phyloP scores from a whole-genome alignment of 2,329 filamentous ascomycete species.

The Trichoderma gracile region DNA sequence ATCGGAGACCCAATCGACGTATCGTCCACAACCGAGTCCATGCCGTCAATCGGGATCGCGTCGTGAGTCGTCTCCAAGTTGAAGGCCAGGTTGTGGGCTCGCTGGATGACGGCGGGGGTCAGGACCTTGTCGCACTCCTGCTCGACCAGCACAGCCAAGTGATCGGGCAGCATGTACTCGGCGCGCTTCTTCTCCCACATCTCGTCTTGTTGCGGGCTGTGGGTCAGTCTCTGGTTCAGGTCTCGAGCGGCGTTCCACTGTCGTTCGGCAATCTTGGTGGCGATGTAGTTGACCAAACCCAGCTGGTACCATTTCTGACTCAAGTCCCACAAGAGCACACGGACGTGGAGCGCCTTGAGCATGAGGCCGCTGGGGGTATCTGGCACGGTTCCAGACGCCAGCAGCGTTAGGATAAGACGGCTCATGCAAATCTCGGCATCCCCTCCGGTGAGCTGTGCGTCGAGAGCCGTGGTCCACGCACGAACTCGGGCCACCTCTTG shows the following conservation, averaged over 20 bases:
- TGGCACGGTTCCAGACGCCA: conserved; percentile 84
- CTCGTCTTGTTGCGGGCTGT: background rate
- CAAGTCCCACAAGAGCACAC: conserved; percentile 81
- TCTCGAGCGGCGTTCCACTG: conserved; percentile 81
- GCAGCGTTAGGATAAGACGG: conserved; percentile 78
- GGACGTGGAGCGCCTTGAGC: conserved; percentile 88
- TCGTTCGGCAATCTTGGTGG: conserved; percentile 69
- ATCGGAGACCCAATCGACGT: conserved; percentile 81
- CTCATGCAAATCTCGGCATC: conserved; percentile 88
- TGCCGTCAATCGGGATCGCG: conserved; percentile 64
- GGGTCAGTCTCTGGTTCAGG: conserved; percentile 47
- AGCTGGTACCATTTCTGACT: conserved; percentile 66
- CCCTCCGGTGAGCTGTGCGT: conserved; percentile 88
- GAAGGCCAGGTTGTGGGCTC: conserved; percentile 87
- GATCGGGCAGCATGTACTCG: conserved; percentile 66
- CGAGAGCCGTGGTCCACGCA: conserved; percentile 89
- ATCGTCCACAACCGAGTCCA: conserved; percentile 84
- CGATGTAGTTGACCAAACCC: conserved; percentile 66
- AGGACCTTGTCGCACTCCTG: conserved; percentile 82
- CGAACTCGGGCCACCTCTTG: conserved; percentile 85
- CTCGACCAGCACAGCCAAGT: conserved; percentile 74
- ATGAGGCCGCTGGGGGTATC: conserved; percentile 81
- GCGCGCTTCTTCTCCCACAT: conserved; percentile 1
- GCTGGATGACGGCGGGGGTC: conserved; percentile 73
- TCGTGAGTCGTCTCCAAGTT: conserved; percentile 74